These are phyloP conservation scores for Cyberlindnera lachancei DNA, from an alignment of 805 yeast species.

Conservation along the genomic window DNA sequence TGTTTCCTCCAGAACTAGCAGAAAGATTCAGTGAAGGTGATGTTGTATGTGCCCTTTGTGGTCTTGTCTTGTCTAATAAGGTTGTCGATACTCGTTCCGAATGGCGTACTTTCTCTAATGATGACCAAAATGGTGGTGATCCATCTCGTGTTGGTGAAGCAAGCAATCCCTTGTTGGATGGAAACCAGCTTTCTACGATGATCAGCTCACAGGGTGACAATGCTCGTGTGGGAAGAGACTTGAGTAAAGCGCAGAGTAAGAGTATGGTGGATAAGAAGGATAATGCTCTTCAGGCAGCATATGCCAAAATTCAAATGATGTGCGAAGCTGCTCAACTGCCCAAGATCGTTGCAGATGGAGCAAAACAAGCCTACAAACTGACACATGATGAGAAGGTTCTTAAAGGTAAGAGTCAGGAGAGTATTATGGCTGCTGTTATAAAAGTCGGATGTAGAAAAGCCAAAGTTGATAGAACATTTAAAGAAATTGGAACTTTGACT, in stretches of 20 bases:
- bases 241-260: slow-evolving; percentile 83
- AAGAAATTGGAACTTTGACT: slow-evolving; percentile 92
- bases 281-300: slow-evolving; percentile 81
- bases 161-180: slow-evolving; percentile 82
- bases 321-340: slow-evolving; percentile 96
- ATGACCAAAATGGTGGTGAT: slow-evolving; percentile 96
- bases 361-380: slow-evolving; percentile 89
- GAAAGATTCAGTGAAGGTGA: slow-evolving; percentile 97
- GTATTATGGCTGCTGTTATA: slow-evolving; percentile 95
- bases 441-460: slow-evolving; percentile 93
- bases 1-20: slow-evolving; percentile 89
- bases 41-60: slow-evolving; percentile 97
- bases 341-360: slow-evolving; percentile 92
- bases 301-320: slow-evolving; percentile 85
- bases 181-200: slow-evolving; percentile 86
- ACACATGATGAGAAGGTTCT: slow-evolving; percentile 82
- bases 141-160: slow-evolving; percentile 99
- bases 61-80: slow-evolving; percentile 84
- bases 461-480: slow-evolving; percentile 87
- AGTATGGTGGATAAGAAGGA: slow-evolving; percentile 83
- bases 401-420: slow-evolving; percentile 86
- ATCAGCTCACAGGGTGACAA: slow-evolving; percentile 78
- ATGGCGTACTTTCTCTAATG: slow-evolving; percentile 98
- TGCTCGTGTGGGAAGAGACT: slow-evolving; percentile 81
- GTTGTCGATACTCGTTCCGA: slow-evolving; percentile 94